Percentiles rank a stretch among this genome's conserved stretches.
These are phyloP conservation scores for Francoa sonchifolia DNA, from an alignment of 441 rosid species.

Conservation along the genomic window DNA sequence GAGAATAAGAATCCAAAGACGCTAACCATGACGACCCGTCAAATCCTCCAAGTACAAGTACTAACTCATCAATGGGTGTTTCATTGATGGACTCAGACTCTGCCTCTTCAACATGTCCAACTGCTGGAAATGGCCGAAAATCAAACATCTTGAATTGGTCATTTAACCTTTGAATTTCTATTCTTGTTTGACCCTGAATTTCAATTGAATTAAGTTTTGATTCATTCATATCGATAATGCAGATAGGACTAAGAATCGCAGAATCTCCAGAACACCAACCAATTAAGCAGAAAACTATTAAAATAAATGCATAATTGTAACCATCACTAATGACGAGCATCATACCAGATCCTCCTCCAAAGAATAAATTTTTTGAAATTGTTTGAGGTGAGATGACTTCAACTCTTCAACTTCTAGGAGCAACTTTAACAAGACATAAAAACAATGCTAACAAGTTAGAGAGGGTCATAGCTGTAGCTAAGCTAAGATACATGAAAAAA, in stretches of 20 bases:
- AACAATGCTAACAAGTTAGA: background rate
- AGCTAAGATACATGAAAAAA: background rate
- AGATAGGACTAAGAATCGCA: too few species aligned
- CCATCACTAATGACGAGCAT: background rate
- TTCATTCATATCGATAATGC: too few species aligned
- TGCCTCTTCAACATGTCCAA: background rate
- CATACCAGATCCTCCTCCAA: slow-evolving; percentile 43
- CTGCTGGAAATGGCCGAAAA: too few species aligned
- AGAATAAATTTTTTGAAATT: slow-evolving; percentile 21
- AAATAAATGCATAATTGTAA: background rate
- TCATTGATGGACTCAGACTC: slow-evolving; percentile 3
- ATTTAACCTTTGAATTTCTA: slow-evolving; percentile 28
- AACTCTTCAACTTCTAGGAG: slow-evolving; percentile 24
- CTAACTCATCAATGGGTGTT: slow-evolving; percentile 4
- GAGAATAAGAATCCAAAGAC: slow-evolving; percentile 12
- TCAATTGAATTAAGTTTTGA: too few species aligned
- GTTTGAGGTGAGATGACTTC: slow-evolving; percentile 25
- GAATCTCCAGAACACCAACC: too few species aligned
- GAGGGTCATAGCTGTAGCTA: too few species aligned
- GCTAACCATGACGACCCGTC: slow-evolving; percentile 19
- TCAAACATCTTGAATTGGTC: slow-evolving; percentile 6
- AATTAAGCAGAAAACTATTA: background rate
- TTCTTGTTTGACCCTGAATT: slow-evolving; percentile 27
- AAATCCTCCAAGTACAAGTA: slow-evolving; percentile 21
- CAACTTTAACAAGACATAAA: slow-evolving; percentile 20